Conservation (phyloP, 2,329 filamentous ascomycete genomes). For the Ramichloridium luteum region DNA sequence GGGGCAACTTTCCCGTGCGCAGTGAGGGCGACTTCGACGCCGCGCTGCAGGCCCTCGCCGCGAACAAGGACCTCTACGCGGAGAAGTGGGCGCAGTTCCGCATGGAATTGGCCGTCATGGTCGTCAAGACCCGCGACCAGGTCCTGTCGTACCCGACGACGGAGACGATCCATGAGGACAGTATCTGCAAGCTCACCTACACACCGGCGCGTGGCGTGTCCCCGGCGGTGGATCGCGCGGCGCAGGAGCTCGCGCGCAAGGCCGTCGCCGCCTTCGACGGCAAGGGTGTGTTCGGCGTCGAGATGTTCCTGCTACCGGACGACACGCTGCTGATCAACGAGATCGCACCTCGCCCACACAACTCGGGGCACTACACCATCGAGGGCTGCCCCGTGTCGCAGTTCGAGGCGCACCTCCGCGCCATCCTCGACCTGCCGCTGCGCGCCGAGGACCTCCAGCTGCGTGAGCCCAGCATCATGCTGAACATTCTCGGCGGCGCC, state of each 20-base stretch:
- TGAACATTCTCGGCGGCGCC: constrained; percentile 68
- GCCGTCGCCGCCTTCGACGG: constrained; percentile 73
- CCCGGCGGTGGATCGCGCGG: constrained; percentile 46
- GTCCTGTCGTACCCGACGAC: constrained; percentile 73
- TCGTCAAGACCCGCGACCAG: constrained; percentile 71
- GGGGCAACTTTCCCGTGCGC: constrained; percentile 57
- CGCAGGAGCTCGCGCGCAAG: constrained; percentile 63
- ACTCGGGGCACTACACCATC: constrained; percentile 91
- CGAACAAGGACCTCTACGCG: constrained; percentile 60
- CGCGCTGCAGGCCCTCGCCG: constrained; percentile 59
- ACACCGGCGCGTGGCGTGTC: constrained; percentile 65
- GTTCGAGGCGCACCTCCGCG: constrained; percentile 77
- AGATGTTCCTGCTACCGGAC: constrained; percentile 79
- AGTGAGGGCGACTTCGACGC: constrained; percentile 46
- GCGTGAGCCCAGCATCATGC: constrained; percentile 56
- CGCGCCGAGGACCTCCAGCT: constrained; percentile 40
- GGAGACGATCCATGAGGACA: constrained; percentile 91
- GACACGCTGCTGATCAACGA: constrained; percentile 69
- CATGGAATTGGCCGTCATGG: constrained; percentile 86
- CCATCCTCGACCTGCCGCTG: constrained; percentile 61
- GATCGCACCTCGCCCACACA: constrained; percentile 72
- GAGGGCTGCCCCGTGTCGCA: constrained; percentile 84
- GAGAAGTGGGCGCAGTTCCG: constrained; percentile 81
- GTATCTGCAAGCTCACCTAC: constrained; percentile 86
- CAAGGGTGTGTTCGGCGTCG: constrained; percentile 88